These are phyloP conservation scores for Hymenochaete sp. DNA, from an alignment of 1,284 basidiomycete species.

Conservation along the genomic window DNA sequence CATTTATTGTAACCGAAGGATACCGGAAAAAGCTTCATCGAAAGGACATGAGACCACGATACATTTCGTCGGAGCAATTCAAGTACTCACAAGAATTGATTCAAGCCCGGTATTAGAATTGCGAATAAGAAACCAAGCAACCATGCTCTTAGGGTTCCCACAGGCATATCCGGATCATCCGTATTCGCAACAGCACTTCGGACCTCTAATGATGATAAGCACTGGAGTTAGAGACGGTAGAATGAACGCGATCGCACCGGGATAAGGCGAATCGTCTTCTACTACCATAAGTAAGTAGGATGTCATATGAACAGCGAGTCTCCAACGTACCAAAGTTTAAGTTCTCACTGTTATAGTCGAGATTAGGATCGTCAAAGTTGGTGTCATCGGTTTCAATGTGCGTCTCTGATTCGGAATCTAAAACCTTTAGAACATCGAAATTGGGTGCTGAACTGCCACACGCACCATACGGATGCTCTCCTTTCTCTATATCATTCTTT, in stretches of 20 bases:
- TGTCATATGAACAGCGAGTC: not conserved
- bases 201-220: too few relatives aligned
- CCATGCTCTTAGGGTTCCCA: constrained; percentile 56
- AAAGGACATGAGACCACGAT: constrained; percentile 34
- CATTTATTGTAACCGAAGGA: constrained; percentile 39
- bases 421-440: not conserved
- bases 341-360: constrained; percentile 33
- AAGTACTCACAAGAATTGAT: constrained; percentile 48
- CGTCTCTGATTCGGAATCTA: constrained; percentile 3
- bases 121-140: constrained; percentile 43
- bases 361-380: constrained; percentile 37
- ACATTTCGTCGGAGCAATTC: too few relatives aligned
- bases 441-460: not conserved
- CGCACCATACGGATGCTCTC: constrained; percentile 8
- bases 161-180: constrained; percentile 32
- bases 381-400: not conserved
- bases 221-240: too few relatives aligned
- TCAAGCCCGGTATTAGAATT: constrained; percentile 47
- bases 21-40: constrained; percentile 65
- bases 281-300: not conserved
- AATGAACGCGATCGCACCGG: too few relatives aligned
- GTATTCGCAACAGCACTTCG: constrained; percentile 35
- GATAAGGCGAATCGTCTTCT: constrained; percentile 42
- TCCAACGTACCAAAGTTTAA: constrained; percentile 10
- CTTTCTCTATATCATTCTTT: constrained; percentile 11